Evolutionary conservation across 73 alveolate species (phyloP).

Genomic region (Paramecium pentaurelia): DNA sequence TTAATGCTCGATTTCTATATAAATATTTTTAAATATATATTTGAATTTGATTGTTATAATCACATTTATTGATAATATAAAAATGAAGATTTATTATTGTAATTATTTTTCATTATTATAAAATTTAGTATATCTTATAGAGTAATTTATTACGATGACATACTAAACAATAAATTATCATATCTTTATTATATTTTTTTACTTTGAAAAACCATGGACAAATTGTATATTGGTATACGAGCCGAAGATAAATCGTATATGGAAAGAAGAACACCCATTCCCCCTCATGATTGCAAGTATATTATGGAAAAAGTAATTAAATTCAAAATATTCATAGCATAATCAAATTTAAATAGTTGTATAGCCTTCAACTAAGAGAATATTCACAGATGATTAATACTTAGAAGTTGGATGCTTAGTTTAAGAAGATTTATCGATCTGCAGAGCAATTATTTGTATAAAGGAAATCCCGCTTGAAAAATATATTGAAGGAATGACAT

Average conservation of each 20-base stretch:
- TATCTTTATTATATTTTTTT: background rate
- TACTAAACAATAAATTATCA: background rate
- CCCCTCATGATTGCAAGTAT: conserved; percentile 74
- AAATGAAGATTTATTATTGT: background rate
- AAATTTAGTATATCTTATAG: background rate
- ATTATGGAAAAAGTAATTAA: conserved; percentile 61
- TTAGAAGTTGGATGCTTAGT: conserved; percentile 77
- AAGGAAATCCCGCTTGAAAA: conserved; percentile 75
- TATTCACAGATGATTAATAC: conserved; percentile 75
- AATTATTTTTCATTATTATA: background rate
- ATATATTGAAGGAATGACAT: conserved; percentile 70
- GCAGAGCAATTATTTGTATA: conserved; percentile 77
- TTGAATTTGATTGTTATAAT: background rate
- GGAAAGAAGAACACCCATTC: conserved; percentile 85
- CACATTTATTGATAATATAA: background rate
- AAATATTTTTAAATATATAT: background rate
- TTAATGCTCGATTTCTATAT: background rate
- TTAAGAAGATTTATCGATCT: conserved; percentile 71
- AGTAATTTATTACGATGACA: background rate
- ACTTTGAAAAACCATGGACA: background rate
- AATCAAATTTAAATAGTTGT: conserved; percentile 65
- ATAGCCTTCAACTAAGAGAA: conserved; percentile 79
- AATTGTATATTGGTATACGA: conserved; percentile 64
- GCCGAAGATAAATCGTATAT: conserved; percentile 77
- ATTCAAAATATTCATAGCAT: background rate